Percentiles rank a stretch among this genome's conserved stretches.
These are phyloP conservation scores for Hura crepitans DNA, from an alignment of 441 rosid species.

Conservation along the genomic window DNA sequence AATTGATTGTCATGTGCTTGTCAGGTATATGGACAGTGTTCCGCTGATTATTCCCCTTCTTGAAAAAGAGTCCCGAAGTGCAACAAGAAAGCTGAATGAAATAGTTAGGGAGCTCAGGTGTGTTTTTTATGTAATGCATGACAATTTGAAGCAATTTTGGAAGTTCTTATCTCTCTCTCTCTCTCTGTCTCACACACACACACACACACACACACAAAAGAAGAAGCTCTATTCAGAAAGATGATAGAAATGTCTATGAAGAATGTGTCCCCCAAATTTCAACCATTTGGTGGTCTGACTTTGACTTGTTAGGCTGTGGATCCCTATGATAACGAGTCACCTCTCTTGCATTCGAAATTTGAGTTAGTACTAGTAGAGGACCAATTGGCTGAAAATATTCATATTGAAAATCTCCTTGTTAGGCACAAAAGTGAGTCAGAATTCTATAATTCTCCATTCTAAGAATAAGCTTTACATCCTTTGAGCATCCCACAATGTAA, in stretches of 20 bases:
- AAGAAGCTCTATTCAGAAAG: background rate
- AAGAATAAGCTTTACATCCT: background rate
- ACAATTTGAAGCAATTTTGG: background rate
- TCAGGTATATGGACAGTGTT: constrained; percentile 86
- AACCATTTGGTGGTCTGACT: background rate
- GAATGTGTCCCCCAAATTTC: background rate
- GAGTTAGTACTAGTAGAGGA: background rate
- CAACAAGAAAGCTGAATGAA: constrained; percentile 63
- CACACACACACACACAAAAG: too few species aligned
- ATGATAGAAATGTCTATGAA: background rate
- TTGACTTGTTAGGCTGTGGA: background rate
- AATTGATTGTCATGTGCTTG: constrained; percentile 25
- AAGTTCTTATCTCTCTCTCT: constrained; percentile 9
- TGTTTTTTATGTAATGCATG: constrained; percentile 14
- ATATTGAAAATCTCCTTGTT: background rate
- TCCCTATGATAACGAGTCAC: background rate
- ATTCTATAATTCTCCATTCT: background rate
- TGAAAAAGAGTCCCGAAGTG: constrained; percentile 76
- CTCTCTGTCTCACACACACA: background rate
- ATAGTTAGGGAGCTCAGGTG: constrained; percentile 86
- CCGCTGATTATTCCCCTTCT: constrained; percentile 87
- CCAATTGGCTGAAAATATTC: background rate
- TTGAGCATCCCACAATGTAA: background rate
- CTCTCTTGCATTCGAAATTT: background rate
- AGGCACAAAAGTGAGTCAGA: background rate